Base-by-base conservation (phyloP, 495 filamentous ascomycete genomes). In the Aspergillus taichungensis region DNA sequence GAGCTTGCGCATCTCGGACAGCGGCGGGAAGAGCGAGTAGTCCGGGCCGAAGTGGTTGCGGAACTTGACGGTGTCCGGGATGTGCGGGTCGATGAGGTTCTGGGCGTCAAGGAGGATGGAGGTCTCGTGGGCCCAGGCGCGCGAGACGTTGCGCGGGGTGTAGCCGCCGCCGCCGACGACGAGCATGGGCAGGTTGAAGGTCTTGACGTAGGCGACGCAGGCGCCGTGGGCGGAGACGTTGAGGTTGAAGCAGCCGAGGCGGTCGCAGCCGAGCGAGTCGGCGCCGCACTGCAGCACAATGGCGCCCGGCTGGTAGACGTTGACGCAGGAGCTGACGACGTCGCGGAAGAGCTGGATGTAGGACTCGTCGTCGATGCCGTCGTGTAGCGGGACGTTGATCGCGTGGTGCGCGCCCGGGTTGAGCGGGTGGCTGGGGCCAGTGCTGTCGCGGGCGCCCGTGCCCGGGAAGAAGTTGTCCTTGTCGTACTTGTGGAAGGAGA, bases 211-310 rank as follows among this genome's bases (percentile, higher is more conserved):
- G 34, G 80, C 79, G 49, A 97, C 86, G 66, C 94, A 97, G 49
- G 82, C 81, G 34, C 88, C 92, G 66, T 98, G 92, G 6, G 88
- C 90, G 54, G 82, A 77, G 41, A 97, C 92, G 57, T 95, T 94
- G 48, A 98, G 76, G 63, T 97, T 98, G 75, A 98, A 98, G 54
- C 86, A 85, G 37, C 92, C 92, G 0, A 98, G 76, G 10, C 92
- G 75, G 65, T 98, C 92, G 52, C 91, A 88, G 37, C 89, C 92
- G 0, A 98, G 78, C 12, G 87, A 94, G 69, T 98, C 92, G 34
- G 91, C 92, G 44, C 92, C 92, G 63, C 92, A 98, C 69, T 98
- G 92, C 0, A 98, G 75, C 10, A 95, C 94, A 59, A 98, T 94
- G 14, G 86, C 90, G 38, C 76, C 77, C 6, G 92, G 92, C 7